A percentile compares a stretch with the other conserved stretches of the same genome.
Conservation (phyloP, 345 rosid species). For the Reutealis trisperma region DNA sequence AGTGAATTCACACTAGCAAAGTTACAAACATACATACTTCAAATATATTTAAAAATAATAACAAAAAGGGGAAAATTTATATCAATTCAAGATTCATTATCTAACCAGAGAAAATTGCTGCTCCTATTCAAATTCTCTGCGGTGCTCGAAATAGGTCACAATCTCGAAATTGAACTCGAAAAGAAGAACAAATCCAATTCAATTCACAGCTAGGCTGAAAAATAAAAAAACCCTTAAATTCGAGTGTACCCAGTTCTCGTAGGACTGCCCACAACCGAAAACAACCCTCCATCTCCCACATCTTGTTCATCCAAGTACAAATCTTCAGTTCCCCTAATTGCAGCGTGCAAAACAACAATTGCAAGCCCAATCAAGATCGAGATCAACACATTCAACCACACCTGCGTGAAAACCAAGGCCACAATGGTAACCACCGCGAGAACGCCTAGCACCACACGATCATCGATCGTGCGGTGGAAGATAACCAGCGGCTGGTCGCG, state of each 20-base stretch:
- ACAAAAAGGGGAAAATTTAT: too few relatives aligned
- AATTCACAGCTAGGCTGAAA: background rate
- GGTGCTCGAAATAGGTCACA: background rate
- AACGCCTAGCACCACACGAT: constrained; percentile 49
- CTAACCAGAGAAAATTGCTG: constrained; percentile 14
- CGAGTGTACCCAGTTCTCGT: constrained; percentile 37
- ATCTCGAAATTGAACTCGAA: background rate
- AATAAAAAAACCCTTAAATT: constrained; percentile 29
- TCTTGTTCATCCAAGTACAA: constrained; percentile 49
- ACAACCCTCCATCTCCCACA: constrained; percentile 35
- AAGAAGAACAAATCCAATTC: constrained; percentile 1
- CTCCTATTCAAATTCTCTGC: background rate
- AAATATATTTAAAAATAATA: background rate
- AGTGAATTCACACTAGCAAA: constrained; percentile 4
- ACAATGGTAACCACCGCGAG: constrained; percentile 48
- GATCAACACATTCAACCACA: constrained; percentile 61
- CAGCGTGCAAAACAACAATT: constrained; percentile 45
- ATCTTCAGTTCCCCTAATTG: constrained; percentile 56
- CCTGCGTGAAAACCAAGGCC: constrained; percentile 51
- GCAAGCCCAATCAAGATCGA: constrained; percentile 51
- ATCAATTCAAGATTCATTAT: background rate
- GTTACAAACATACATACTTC: constrained; percentile 14
- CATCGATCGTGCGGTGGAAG: constrained; percentile 45
- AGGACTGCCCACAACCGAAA: constrained; percentile 56
- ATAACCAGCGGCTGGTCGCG: constrained; percentile 50